Conservation (phyloP, 805 yeast genomes). For the Cyberlindnera nakhonratchasimensis region DNA sequence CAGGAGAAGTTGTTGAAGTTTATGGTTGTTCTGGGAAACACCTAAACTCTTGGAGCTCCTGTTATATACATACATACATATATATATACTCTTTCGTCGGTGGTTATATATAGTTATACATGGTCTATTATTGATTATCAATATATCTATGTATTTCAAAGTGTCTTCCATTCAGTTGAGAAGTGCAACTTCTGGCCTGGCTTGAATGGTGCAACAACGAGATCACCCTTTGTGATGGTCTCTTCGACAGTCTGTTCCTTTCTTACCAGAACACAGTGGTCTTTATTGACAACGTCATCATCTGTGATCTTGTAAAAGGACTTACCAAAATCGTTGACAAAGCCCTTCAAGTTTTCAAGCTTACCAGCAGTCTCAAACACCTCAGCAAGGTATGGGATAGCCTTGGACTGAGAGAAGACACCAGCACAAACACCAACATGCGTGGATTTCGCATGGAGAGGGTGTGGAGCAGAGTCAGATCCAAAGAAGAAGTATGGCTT, state of each 20-base stretch:
- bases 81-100: too few species aligned
- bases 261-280: conserved; percentile 53
- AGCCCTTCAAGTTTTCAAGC: conserved; percentile 63
- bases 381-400: conserved; percentile 80
- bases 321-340: conserved; percentile 74
- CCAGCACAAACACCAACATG: conserved; percentile 96
- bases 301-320: conserved; percentile 60
- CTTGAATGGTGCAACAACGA: conserved; percentile 76
- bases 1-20: conserved; percentile 45
- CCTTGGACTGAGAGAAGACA: conserved; percentile 86
- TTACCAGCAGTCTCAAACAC: conserved; percentile 67
- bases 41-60: too few species aligned
- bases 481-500: conserved; percentile 94
- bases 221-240: conserved; percentile 40
- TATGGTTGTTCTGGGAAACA: conserved; percentile 47
- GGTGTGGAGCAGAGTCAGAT: conserved; percentile 98
- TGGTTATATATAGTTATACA: too few species aligned
- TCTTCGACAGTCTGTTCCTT: conserved; percentile 58
- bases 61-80: too few species aligned
- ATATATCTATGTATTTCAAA: conserved; percentile 4
- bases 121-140: background rate
- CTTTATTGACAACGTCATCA: conserved; percentile 40
- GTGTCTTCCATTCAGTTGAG: conserved; percentile 65
- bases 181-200: conserved; percentile 76
- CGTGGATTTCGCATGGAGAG: conserved; percentile 69